A percentile compares a stretch with the other conserved stretches of the same genome.
These are phyloP conservation scores for Syzygium malaccense DNA, from an alignment of 441 rosid genomes.

Conservation along the genomic window DNA sequence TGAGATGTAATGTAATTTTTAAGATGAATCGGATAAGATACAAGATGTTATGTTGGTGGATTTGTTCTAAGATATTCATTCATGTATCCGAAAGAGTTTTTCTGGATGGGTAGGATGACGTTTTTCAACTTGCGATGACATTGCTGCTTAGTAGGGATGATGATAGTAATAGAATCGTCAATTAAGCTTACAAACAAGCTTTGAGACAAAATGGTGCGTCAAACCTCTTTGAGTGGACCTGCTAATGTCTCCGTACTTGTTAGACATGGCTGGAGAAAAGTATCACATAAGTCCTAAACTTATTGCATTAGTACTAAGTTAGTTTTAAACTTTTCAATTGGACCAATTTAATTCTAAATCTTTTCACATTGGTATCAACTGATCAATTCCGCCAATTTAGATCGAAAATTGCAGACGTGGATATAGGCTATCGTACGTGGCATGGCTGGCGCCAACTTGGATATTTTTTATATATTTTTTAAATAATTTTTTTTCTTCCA, in stretches of 20 bases:
- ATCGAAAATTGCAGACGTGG: too few species aligned
- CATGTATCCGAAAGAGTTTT: neutral
- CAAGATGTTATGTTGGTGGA: neutral
- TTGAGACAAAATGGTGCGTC: neutral
- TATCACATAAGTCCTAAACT: too few species aligned
- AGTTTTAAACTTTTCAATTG: too few species aligned
- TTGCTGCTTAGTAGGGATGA: neutral
- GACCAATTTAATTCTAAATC: too few species aligned
- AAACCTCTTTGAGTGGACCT: neutral
- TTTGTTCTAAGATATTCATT: neutral
- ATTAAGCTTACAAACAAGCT: neutral
- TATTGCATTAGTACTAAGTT: too few species aligned
- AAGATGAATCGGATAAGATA: neutral
- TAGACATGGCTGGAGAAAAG: neutral
- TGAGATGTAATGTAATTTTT: too few species aligned
- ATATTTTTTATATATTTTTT: too few species aligned
- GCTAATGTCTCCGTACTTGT: neutral
- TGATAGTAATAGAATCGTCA: neutral
- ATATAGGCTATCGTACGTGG: accelerated
- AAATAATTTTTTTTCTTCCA: too few species aligned
- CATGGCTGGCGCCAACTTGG: too few species aligned
- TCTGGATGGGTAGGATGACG: neutral
- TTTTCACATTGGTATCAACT: too few species aligned
- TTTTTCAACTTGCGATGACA: neutral
- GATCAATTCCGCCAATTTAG: too few species aligned